A percentile compares a stretch with the other conserved stretches of the same genome.
Evolutionary conservation across 2,329 filamentous ascomycete species (phyloP).

Genomic region (Sordariomycetes sp.): DNA sequence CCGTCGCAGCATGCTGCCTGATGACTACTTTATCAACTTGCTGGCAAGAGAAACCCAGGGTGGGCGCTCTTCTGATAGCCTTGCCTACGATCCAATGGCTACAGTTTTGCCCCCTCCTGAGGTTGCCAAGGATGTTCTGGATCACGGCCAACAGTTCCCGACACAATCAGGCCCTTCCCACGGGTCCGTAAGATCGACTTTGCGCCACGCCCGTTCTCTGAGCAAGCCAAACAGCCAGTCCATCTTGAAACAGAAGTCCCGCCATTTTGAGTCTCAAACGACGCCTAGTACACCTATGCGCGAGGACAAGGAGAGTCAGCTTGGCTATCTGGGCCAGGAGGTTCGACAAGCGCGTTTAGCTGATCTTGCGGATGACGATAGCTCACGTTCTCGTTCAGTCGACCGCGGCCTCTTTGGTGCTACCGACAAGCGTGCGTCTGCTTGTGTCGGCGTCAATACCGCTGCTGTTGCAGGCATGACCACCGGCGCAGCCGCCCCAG

Average conservation of each 20-base stretch:
- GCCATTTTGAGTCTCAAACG: constrained; percentile 6
- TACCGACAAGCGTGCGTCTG: constrained; percentile 53
- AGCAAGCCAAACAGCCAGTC: constrained; percentile 33
- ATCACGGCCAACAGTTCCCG: background rate
- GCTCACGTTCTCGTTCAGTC: constrained; percentile 50
- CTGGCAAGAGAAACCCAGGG: background rate
- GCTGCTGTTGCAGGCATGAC: constrained; percentile 52
- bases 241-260: constrained; percentile 24
- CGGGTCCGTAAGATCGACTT: constrained; percentile 4
- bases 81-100: constrained; percentile 29
- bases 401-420: constrained; percentile 52
- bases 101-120: constrained; percentile 23
- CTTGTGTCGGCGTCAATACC: constrained; percentile 55
- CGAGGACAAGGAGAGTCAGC: constrained; percentile 16
- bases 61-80: constrained; percentile 12
- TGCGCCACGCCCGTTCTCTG: constrained; percentile 32
- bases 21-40: constrained; percentile 42
- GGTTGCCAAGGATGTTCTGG: background rate
- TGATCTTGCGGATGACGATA: constrained; percentile 31
- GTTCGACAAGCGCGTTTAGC: constrained; percentile 31
- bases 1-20: constrained; percentile 42
- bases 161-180: background rate
- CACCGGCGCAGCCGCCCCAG: constrained; percentile 28
- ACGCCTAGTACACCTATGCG: constrained; percentile 25
- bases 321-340: constrained; percentile 29